phyloP scores from a whole-genome alignment of 345 rosid species.

The Sonneratia caseolaris region DNA sequence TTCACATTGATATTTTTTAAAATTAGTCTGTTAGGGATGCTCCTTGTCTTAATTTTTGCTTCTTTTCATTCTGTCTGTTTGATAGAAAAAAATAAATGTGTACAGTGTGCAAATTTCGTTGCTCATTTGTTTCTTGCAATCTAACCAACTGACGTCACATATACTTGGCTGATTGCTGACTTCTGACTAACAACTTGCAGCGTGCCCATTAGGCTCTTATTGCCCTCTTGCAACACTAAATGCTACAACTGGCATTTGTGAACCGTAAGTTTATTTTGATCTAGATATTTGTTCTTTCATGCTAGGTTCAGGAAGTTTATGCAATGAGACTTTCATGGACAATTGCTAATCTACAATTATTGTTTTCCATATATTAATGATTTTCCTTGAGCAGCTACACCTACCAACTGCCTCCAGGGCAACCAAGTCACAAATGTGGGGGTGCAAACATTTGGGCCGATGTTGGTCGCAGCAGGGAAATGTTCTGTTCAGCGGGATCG shows the following conservation, averaged over 20 bases:
- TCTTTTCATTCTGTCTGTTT: background rate
- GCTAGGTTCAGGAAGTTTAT: background rate
- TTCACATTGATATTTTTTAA: background rate
- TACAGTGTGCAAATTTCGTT: background rate
- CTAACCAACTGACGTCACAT: background rate
- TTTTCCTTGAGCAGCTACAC: slow-evolving; percentile 42
- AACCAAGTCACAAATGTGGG: slow-evolving; percentile 75
- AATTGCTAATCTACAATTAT: background rate
- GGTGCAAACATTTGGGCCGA: slow-evolving; percentile 96
- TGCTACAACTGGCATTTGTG: slow-evolving; percentile 38
- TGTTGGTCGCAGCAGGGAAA: slow-evolving; percentile 47
- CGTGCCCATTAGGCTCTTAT: slow-evolving; percentile 62
- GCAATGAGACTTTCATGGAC: background rate
- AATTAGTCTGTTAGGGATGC: background rate
- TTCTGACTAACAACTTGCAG: slow-evolving; percentile 22
- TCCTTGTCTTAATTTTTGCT: background rate
- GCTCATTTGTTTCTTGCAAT: background rate
- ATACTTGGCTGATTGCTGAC: background rate
- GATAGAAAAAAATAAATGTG: background rate
- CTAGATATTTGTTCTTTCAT: background rate
- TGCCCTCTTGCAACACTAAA: slow-evolving; percentile 54
- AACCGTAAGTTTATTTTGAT: slow-evolving; percentile 44
- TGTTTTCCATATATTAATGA: background rate
- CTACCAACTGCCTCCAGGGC: slow-evolving; percentile 73
- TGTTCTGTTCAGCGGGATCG: slow-evolving; percentile 65